Conservation (phyloP, 257 asterid species). For the Capsicum rhomboideum region DNA sequence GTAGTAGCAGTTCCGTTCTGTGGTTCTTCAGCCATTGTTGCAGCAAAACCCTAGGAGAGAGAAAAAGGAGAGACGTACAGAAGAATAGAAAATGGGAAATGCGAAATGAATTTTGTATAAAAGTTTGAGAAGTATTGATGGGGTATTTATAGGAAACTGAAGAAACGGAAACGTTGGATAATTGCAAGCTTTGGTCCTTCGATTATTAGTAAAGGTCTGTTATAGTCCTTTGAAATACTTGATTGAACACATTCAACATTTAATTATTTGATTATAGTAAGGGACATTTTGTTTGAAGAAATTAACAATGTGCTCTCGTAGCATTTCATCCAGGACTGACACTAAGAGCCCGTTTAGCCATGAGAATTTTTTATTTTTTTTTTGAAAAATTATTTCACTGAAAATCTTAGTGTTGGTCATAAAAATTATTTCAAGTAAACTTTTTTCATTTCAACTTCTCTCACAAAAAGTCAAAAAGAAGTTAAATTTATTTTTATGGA, state of each 20-base stretch:
- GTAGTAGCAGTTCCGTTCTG: conserved; percentile 9
- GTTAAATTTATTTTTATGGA: too few species aligned
- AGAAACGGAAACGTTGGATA: conserved; percentile 35
- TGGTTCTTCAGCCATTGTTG: conserved; percentile 31
- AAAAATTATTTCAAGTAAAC: too few species aligned
- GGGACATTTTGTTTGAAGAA: too few species aligned
- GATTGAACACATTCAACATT: not conserved
- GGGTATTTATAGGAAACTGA: conserved; percentile 46
- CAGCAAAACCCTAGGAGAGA: not conserved
- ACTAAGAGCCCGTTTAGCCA: too few species aligned
- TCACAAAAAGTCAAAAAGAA: too few species aligned
- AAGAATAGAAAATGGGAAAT: conserved; percentile 5
- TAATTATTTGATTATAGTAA: too few species aligned
- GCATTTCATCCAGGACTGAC: too few species aligned
- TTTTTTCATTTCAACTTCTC: too few species aligned
- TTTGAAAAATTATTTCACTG: too few species aligned
- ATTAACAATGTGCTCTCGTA: too few species aligned
- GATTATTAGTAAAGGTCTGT: not conserved
- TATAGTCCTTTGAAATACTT: not conserved
- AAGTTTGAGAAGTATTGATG: not conserved
- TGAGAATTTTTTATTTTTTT: too few species aligned
- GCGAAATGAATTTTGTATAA: not conserved
- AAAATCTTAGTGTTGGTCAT: too few species aligned
- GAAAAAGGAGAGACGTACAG: not conserved
- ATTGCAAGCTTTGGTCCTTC: not conserved